Conservation (phyloP, 208 protist species). For the Leishmania aethiopica region DNA sequence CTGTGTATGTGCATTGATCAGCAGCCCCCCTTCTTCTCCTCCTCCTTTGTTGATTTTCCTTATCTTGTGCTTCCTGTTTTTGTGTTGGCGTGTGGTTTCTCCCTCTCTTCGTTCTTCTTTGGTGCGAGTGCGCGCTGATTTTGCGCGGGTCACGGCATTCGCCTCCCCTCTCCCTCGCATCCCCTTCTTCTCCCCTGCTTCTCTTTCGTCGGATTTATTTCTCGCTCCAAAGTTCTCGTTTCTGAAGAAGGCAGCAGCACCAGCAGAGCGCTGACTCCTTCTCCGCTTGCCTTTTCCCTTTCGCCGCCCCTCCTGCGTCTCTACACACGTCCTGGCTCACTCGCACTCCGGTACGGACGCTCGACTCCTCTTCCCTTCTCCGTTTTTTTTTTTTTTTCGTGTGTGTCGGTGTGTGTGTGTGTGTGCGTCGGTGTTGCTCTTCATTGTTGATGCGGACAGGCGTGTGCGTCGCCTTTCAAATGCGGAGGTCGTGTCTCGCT, state of each 20-base stretch:
- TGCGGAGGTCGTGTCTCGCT: not conserved
- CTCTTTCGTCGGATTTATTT: not conserved
- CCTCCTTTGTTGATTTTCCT: not conserved
- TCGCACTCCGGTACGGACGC: not conserved
- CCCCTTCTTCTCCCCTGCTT: slow-evolving; percentile 2
- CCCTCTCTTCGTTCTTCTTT: not conserved
- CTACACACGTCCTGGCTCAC: not conserved
- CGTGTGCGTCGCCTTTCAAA: not conserved
- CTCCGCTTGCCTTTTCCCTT: not conserved
- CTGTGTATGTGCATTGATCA: not conserved
- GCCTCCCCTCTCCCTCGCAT: not conserved
- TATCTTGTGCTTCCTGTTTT: not conserved
- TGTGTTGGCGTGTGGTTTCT: not conserved
- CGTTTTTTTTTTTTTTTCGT: not conserved
- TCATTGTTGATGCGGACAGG: not conserved
- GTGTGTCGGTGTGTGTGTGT: not conserved
- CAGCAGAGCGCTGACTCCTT: not conserved
- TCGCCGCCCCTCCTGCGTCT: not conserved
- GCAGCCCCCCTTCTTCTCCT: not conserved
- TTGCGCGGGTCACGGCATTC: too few relatives aligned
- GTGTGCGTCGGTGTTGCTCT: not conserved
- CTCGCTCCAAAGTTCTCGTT: not conserved
- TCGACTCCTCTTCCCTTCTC: not conserved
- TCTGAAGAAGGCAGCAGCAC: not conserved
- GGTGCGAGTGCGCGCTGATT: too few relatives aligned